Conservation (phyloP, 179 eudicot species). For the Drosera spatulata region DNA sequence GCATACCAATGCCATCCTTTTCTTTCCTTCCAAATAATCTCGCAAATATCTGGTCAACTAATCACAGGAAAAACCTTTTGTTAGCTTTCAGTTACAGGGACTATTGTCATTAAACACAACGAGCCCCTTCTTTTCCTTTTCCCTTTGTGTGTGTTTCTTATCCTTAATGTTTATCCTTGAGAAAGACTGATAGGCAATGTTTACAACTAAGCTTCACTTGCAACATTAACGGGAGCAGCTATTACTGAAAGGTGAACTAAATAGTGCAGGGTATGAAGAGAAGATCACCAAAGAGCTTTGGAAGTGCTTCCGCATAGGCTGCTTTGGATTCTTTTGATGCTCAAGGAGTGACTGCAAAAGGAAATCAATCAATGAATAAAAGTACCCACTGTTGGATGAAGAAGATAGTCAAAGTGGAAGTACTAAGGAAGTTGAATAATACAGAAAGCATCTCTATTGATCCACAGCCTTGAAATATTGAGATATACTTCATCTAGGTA, state of each 20-base stretch:
- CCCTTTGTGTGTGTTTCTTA: too few relatives aligned
- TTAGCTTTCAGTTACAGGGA: not conserved
- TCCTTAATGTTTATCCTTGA: not conserved
- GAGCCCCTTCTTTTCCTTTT: too few relatives aligned
- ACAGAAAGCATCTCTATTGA: too few relatives aligned
- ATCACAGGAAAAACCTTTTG: constrained; percentile 7
- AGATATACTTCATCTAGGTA: too few relatives aligned
- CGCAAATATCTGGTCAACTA: constrained; percentile 84
- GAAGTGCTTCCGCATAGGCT: constrained; percentile 82
- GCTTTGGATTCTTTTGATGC: constrained; percentile 89
- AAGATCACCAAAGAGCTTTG: constrained; percentile 70
- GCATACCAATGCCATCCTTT: constrained; percentile 87
- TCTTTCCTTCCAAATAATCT: constrained; percentile 88
- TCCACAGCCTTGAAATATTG: too few relatives aligned
- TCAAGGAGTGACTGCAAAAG: constrained; percentile 74
- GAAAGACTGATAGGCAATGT: not conserved
- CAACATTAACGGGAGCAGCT: not conserved
- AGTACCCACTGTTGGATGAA: too few relatives aligned
- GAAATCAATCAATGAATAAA: not conserved
- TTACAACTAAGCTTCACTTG: not conserved
- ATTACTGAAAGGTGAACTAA: not conserved
- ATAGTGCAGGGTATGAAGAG: not conserved
- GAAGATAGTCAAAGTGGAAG: too few relatives aligned
- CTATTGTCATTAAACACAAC: too few relatives aligned
- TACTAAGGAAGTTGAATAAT: too few relatives aligned